Evolutionary conservation across 768 basidiomycete species (phyloP).

Genomic region (Trametes cubensis): DNA sequence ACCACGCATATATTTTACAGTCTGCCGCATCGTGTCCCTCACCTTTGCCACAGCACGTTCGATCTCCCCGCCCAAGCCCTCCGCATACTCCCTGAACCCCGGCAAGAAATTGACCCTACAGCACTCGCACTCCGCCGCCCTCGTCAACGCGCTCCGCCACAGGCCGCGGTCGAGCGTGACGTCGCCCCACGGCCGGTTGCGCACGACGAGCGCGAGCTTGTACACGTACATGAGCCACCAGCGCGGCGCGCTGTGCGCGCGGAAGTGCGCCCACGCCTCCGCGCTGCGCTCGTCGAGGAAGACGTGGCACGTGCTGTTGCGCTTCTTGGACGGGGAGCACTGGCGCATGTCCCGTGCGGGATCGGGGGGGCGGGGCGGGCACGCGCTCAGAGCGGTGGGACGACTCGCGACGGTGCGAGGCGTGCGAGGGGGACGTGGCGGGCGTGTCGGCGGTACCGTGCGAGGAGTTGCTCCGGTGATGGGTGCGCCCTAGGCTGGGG

Average conservation of each 20-base stretch:
- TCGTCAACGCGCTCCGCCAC: constrained; percentile 14
- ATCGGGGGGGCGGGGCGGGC: neutral
- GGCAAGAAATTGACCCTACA: constrained; percentile 19
- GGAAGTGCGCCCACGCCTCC: constrained; percentile 21
- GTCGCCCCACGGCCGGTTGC: constrained; percentile 18
- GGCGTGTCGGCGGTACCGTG: neutral
- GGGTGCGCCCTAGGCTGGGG: neutral
- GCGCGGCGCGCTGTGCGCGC: constrained; percentile 15
- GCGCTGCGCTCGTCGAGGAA: constrained; percentile 19
- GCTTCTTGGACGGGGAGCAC: neutral
- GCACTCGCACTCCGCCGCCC: constrained; percentile 19
- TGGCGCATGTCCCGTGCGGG: constrained; percentile 14
- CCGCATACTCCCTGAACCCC: constrained; percentile 20
- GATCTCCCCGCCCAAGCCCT: constrained; percentile 9
- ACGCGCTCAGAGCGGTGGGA: constrained; percentile 6
- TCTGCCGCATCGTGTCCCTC: neutral
- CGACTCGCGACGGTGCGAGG: constrained; percentile 7
- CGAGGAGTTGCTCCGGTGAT: constrained; percentile 10
- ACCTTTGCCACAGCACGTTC: constrained; percentile 13
- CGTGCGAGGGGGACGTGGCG: neutral
- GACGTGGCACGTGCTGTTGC: constrained; percentile 15
- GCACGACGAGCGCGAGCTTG: constrained; percentile 20
- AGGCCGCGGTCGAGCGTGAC: constrained; percentile 21
- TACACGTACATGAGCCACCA: constrained; percentile 24
- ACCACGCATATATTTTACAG: too few species aligned